Conservation (phyloP, 305 asterid genomes). For the Rubia tinctorum region DNA sequence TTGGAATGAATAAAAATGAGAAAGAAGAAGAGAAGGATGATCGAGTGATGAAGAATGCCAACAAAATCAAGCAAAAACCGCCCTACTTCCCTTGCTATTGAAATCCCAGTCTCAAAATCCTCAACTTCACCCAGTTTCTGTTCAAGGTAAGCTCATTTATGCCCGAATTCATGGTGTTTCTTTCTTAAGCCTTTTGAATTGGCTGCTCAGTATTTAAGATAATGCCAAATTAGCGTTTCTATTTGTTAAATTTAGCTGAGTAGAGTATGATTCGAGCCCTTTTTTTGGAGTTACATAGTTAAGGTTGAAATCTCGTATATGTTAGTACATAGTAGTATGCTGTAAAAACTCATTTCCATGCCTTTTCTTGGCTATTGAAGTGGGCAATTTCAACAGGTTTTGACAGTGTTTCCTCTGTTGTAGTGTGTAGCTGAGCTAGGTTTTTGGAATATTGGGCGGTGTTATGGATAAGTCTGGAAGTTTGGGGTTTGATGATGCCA, state of each 20-base stretch:
- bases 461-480: slow-evolving; percentile 50
- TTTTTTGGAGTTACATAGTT: not conserved
- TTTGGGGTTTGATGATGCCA: slow-evolving; percentile 24
- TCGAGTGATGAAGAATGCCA: not conserved
- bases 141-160: not conserved
- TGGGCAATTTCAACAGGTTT: not conserved
- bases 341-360: not conserved
- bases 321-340: not conserved
- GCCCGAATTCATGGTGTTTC: not conserved
- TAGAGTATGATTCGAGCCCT: not conserved
- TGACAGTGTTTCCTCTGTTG: not conserved
- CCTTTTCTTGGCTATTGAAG: not conserved
- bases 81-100: not conserved
- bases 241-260: not conserved
- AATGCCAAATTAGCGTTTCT: not conserved
- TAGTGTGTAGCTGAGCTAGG: slow-evolving; percentile 1
- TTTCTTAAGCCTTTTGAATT: not conserved
- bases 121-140: slow-evolving; percentile 1
- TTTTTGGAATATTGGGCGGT: not conserved
- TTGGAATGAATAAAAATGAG: not conserved
- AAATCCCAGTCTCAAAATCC: not conserved
- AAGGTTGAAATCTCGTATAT: not conserved
- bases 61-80: not conserved
- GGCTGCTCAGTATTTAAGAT: not conserved
- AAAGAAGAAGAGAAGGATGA: not conserved